Conservation (phyloP, 768 basidiomycete species). For the Boletellus ananas region DNA sequence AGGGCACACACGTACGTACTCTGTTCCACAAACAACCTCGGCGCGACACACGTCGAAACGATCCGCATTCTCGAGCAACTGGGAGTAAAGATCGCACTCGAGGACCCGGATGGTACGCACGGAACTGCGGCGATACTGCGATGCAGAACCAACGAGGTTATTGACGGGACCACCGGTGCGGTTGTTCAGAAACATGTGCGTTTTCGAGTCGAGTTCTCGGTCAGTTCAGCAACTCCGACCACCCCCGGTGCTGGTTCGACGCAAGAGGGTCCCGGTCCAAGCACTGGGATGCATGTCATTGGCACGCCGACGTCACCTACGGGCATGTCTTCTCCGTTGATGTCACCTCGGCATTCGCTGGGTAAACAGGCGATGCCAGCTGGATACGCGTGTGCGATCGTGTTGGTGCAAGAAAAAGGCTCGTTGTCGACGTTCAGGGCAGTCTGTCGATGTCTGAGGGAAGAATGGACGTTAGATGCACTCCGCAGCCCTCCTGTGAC, state of each 20-base stretch:
- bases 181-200: conserved; percentile 67
- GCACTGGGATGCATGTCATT: not conserved
- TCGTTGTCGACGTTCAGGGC: conserved; percentile 81
- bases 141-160: conserved; percentile 49
- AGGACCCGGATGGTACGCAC: conserved; percentile 37
- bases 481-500: conserved; percentile 25
- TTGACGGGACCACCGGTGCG: conserved; percentile 37
- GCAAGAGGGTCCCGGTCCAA: too few species aligned
- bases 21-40: conserved; percentile 55
- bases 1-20: conserved; percentile 55
- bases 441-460: conserved; percentile 68
- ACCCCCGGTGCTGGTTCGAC: too few species aligned
- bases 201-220: conserved; percentile 79
- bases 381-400: conserved; percentile 60
- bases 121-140: conserved; percentile 40
- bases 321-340: conserved; percentile 20
- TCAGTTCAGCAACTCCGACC: conserved; percentile 16
- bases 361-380: conserved; percentile 22
- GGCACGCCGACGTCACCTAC: conserved; percentile 22
- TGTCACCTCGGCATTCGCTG: conserved; percentile 27
- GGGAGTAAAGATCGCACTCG: conserved; percentile 60
- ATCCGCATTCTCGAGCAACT: conserved; percentile 59
- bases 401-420: conserved; percentile 86
- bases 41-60: conserved; percentile 61
- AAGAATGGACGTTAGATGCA: conserved; percentile 56